phyloP scores from a whole-genome alignment of 2,329 filamentous ascomycete genomes.

The Paecilomyces sp. region DNA sequence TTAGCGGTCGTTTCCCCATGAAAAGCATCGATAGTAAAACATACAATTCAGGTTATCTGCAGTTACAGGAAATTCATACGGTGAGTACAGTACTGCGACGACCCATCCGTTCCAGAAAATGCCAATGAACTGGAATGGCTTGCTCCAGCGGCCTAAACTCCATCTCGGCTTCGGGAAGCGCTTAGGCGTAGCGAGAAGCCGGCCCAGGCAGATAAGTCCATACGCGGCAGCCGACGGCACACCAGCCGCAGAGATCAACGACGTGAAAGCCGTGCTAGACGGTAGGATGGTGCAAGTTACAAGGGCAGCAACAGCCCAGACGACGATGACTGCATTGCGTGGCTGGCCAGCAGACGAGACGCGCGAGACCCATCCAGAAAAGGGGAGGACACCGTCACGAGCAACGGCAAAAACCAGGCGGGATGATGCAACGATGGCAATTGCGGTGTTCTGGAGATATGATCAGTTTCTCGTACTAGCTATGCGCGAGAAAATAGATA shows the following conservation, averaged over 20 bases:
- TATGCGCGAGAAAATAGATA: slow-evolving; percentile 3
- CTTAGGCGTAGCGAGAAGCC: slow-evolving; percentile 42
- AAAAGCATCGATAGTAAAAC: slow-evolving; percentile 6
- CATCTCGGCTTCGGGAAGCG: slow-evolving; percentile 42
- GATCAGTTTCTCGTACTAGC: slow-evolving; percentile 1
- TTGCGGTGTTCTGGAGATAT: slow-evolving; percentile 46
- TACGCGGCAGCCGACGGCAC: slow-evolving; percentile 48
- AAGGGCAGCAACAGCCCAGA: slow-evolving; percentile 48
- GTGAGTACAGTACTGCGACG: slow-evolving; percentile 42
- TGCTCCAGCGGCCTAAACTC: slow-evolving; percentile 40
- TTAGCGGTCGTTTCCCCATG: slow-evolving; percentile 3
- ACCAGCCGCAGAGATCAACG: slow-evolving; percentile 47
- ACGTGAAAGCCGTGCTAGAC: slow-evolving; percentile 48
- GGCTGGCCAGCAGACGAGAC: slow-evolving; percentile 51
- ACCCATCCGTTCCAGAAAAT: slow-evolving; percentile 47
- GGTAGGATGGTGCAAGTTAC: slow-evolving; percentile 55
- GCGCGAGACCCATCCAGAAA: slow-evolving; percentile 50
- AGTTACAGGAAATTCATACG: slow-evolving; percentile 39
- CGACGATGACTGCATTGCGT: slow-evolving; percentile 53
- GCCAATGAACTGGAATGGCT: slow-evolving; percentile 41
- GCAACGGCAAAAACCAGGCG: slow-evolving; percentile 58
- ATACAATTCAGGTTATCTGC: slow-evolving; percentile 39
- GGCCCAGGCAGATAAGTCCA: slow-evolving; percentile 44
- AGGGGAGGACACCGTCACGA: slow-evolving; percentile 54
- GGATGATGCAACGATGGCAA: slow-evolving; percentile 53